A percentile compares a stretch with the other conserved stretches of the same genome.
Conservation (phyloP, 2,329 filamentous ascomycete species). For the Hymenoscyphus fraxineus region DNA sequence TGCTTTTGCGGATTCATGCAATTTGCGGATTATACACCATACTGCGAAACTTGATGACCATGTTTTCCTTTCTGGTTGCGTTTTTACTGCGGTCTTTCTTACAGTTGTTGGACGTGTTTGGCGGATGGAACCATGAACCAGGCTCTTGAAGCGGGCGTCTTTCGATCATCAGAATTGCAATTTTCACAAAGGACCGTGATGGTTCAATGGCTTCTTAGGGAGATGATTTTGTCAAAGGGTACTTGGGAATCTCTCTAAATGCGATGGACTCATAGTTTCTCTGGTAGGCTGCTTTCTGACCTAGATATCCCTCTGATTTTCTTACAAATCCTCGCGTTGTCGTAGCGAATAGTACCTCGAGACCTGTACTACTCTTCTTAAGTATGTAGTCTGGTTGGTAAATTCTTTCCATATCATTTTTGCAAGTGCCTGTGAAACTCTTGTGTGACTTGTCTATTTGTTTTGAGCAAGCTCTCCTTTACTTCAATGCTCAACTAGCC, state of each 20-base stretch:
- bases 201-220: conserved; percentile 27
- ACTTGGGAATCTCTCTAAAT: conserved; percentile 25
- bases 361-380: conserved; percentile 18
- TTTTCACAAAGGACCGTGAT: conserved; percentile 32
- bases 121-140: conserved; percentile 24
- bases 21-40: conserved; percentile 30
- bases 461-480: neutral
- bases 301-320: conserved; percentile 33
- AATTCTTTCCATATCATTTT: conserved; percentile 24
- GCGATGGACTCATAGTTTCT: conserved; percentile 22
- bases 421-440: conserved; percentile 6
- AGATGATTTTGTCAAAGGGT: conserved; percentile 25
- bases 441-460: neutral
- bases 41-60: conserved; percentile 36
- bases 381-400: conserved; percentile 23
- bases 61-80: conserved; percentile 37
- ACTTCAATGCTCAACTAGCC: too few species aligned
- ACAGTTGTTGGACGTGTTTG: conserved; percentile 25
- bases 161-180: conserved; percentile 31
- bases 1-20: conserved; percentile 30
- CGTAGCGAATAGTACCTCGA: conserved; percentile 30
- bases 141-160: conserved; percentile 31
- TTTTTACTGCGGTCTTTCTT: conserved; percentile 31
- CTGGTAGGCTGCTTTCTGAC: conserved; percentile 28
- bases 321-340: conserved; percentile 30